Base-by-base conservation (phyloP, 257 asterid genomes). In the Hygrophila difformis region DNA sequence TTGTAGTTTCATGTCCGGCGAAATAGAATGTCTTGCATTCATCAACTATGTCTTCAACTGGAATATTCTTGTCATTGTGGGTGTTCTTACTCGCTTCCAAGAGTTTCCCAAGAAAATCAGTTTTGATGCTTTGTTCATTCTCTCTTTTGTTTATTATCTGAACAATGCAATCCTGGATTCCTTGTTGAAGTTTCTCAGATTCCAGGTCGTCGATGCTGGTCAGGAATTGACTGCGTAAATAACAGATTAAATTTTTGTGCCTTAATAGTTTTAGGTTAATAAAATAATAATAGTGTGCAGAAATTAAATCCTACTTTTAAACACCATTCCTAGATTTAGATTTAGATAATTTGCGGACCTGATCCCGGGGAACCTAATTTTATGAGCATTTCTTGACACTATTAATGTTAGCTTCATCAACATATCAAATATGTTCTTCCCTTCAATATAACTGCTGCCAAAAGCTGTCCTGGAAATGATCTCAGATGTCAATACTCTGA, bases 11-110 rank as follows among this genome's bases (percentile, higher is more conserved):
- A 2, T 83, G 92, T 13, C 94, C 94, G 1, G 92, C 92, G 8
- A 79, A 79, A 55, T 83, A 76, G 66, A 83, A 65, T 29, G 87
- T 74, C 50, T 79, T 83, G 77, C 93, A 83, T 35, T 83, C 94
- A 51, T 82, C 92, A 18, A 72, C 76, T 24, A 79, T 68, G n/a
- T 76, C 81, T 39, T 84, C 78, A 12, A 73, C 34, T 0, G 79
- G 47, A 16, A 77, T 64, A 66, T 61, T 35, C 59, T 36, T 41
- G 44, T 15, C 23, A 29, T 20, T 2, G 39, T 36, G 44, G 0
- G 34, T 29, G 8, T 47, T 61, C 18, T 61, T 44, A 43, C 71
- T 47, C 28, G 69, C 63, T 64, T 75, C 78, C 1, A 75, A 8
- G 18, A 78, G 82, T 67, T 68, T 73, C 6, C 60, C 83, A 12